Conservation (phyloP, 495 filamentous ascomycete species). For the Penicillium samsonianum region DNA sequence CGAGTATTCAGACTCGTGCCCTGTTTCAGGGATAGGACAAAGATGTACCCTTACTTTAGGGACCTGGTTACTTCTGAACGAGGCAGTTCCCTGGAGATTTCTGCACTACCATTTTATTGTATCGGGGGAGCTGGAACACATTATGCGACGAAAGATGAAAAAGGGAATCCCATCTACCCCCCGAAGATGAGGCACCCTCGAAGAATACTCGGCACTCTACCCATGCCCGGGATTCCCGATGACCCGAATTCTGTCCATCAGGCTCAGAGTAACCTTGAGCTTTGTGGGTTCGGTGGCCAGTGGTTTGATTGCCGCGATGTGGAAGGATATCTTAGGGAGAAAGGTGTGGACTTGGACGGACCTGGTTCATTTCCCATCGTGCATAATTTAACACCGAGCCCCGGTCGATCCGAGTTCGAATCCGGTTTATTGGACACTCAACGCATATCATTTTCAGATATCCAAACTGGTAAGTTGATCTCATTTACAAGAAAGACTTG, state of each 20-base stretch:
- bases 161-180: conserved; percentile 34
- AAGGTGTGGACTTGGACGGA: conserved; percentile 4
- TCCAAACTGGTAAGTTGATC: background rate
- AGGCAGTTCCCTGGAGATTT: conserved; percentile 39
- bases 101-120: conserved; percentile 32
- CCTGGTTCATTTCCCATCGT: conserved; percentile 2
- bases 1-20: conserved; percentile 68
- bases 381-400: background rate
- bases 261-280: conserved; percentile 10
- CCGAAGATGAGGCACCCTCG: conserved; percentile 30
- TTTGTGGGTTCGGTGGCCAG: conserved; percentile 58
- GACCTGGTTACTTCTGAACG: conserved; percentile 21
- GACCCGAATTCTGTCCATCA: background rate
- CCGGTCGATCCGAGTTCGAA: background rate
- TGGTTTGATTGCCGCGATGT: conserved; percentile 76
- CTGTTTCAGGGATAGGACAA: conserved; percentile 50
- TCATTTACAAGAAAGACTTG: background rate
- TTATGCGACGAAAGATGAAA: conserved; percentile 43
- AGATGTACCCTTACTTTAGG: conserved; percentile 47
- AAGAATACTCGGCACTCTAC: conserved; percentile 20
- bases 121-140: conserved; percentile 69
- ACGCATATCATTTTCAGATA: background rate
- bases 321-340: conserved; percentile 43
- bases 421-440: too few species aligned
- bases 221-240: conserved; percentile 11